phyloP scores from a whole-genome alignment of 768 basidiomycete genomes.

The Boletales sp. region DNA sequence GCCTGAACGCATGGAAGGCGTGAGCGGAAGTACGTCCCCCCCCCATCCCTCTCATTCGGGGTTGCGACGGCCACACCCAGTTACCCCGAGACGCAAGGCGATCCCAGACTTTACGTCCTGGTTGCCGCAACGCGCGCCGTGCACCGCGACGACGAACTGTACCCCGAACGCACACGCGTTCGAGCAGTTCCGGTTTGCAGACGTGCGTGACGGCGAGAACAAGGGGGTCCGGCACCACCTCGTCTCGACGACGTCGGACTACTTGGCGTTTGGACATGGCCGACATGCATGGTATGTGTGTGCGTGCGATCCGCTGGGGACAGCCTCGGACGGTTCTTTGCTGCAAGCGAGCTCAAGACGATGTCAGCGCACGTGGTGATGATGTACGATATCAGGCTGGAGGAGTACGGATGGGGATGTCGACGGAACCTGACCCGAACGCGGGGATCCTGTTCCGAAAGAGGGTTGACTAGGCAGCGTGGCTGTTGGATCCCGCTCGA shows the following conservation, averaged over 20 bases:
- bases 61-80: slow-evolving; percentile 6
- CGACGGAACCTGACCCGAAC: not conserved
- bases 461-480: not conserved
- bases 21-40: slow-evolving; percentile 21
- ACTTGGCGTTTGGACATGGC: slow-evolving; percentile 36
- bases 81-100: slow-evolving; percentile 30
- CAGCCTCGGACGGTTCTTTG: slow-evolving; percentile 39
- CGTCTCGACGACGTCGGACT: slow-evolving; percentile 32
- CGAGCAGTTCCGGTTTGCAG: slow-evolving; percentile 47
- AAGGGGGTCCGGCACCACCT: slow-evolving; percentile 34
- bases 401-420: not conserved
- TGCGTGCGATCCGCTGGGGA: too few species aligned
- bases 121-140: slow-evolving; percentile 15
- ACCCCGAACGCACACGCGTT: slow-evolving; percentile 37
- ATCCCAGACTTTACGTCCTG: slow-evolving; percentile 29
- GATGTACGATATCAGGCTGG: slow-evolving; percentile 10
- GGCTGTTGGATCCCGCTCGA: too few species aligned
- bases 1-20: slow-evolving; percentile 30
- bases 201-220: slow-evolving; percentile 30
- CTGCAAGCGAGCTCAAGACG: slow-evolving; percentile 40
- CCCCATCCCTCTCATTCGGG: not conserved
- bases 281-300: slow-evolving; percentile 25
- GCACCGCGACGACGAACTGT: slow-evolving; percentile 20
- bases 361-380: slow-evolving; percentile 42
- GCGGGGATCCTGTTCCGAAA: slow-evolving; percentile 12